Base-by-base conservation (phyloP, 1,284 basidiomycete species). In the Waitea zeae region DNA sequence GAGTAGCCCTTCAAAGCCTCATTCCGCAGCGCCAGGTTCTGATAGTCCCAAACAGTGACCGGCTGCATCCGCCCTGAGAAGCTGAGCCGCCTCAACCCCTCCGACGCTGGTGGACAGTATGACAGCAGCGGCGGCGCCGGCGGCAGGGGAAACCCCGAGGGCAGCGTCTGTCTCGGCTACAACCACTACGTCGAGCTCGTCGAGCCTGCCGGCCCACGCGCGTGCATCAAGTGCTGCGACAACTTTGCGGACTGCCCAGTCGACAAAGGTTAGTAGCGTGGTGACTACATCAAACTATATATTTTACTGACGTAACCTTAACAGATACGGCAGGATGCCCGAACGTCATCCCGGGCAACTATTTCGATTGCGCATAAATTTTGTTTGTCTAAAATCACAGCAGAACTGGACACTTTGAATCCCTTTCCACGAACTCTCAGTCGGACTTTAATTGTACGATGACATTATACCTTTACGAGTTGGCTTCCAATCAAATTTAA, bases 111-210 rank as follows among this genome's bases (percentile, higher is more conserved):
- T 18, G 66, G 63, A 12, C 62, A 66, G 41, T 67, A 67, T 42
- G 63, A 66, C 46, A 65, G 62, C n/a, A 62, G 55, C 37, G 65
- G 65, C 15, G 63, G 65, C 7, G 46, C 40, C 3, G 53, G 51
- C 17, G 62, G 62, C 6, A 42, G 40, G 14, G 65, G 66, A 12
- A 67, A 67, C 37, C 64, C 65, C 2, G 44, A 50, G 18, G 61
- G 57, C 13, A 65, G 62, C 38, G 49, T 53, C 15, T 69, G 66
- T 39, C 5, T 35, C 30, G 64, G 62, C 17, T 67, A 61, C 41
- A 61, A 61, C 12, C 60, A 63, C 42, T 66, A 66, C 41, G 62
- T 66, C 26, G 63, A 67, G 41, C 45, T 67, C n/a, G 49, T 67
- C 12, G 63, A 67, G 40, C 64, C 63, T 30, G 46, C 46, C 19